Evolutionary conservation across 2,329 filamentous ascomycete species (phyloP), one percentile per base, ranked within the genome.

Genomic region (Cladophialophora bantiana): DNA sequence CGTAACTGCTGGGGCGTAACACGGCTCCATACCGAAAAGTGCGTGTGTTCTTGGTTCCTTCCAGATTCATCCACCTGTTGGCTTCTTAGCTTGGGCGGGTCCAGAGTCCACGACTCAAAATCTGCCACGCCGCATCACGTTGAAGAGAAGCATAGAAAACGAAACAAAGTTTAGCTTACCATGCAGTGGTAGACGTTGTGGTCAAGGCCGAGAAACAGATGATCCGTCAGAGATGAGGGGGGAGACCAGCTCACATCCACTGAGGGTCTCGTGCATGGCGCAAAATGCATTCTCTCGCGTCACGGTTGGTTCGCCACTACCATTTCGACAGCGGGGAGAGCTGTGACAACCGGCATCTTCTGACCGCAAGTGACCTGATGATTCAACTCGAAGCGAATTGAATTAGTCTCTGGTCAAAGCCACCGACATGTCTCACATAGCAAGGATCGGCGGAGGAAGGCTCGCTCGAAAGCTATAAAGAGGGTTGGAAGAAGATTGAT

Each of bases 51-150:
- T 57, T 50, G 34, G 52, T 53, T 45, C 26, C 20, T 59, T 61
- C 59, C 54, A 56, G 20, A 48, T 54, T 62, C 52, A 54, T 59
- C 32, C 40, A 62, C 54, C 42, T 13, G 50, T 52, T 62, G 52
- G 64, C 10, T 18, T 31, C 31, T 34, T 61, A 18, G 48, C 59
- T 18, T 58, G 45, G 59, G 62, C 65, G 62, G 62, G 65, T 62
- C 65, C 52, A 10, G 12, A 20, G 4, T 52, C 59, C 18, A 66
- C 68, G 62, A 67, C 65, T 67, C 65, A 67, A 26, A 60, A n/a
- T 34, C 18, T 58, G 62, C 58, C 68, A 70, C 62, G 64, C 57
- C 58, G 45, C 60, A 20, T 63, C 35, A 35, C 15, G 34, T 50
- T 34, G 26, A 31, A n/a, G 40, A 35, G 45, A 40, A 50, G 38